phyloP scores from a whole-genome alignment of 148 eudicot species.

The Nyssa sinensis region DNA sequence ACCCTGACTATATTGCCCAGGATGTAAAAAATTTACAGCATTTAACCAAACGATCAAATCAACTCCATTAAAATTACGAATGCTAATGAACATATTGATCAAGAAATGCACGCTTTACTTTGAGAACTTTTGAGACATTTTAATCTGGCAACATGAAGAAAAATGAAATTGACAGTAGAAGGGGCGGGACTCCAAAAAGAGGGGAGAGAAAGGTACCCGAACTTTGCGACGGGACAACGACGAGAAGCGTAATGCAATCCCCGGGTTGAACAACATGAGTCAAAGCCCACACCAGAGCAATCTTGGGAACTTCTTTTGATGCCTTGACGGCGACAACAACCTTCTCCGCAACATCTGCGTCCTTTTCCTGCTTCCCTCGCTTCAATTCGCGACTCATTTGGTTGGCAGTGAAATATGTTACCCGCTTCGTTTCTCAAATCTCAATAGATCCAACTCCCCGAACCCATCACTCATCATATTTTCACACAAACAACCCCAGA shows the following conservation, averaged over 20 bases:
- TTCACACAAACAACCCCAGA: constrained; percentile 8
- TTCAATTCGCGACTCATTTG: constrained; percentile 45
- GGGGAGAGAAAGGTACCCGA: constrained; percentile 48
- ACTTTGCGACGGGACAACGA: constrained; percentile 69
- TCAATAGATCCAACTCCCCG: not conserved
- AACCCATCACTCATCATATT: not conserved
- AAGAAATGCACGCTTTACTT: too few relatives aligned
- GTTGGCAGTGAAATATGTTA: constrained; percentile 2
- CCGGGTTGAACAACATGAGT: constrained; percentile 99
- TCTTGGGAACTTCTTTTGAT: constrained; percentile 76
- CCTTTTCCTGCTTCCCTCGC: constrained; percentile 46
- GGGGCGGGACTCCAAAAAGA: not conserved
- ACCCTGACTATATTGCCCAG: too few relatives aligned
- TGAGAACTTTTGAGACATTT: too few relatives aligned
- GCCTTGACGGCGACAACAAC: constrained; percentile 95
- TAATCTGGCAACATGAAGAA: not conserved
- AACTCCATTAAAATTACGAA: too few relatives aligned
- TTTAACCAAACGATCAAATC: not conserved
- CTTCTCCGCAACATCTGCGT: constrained; percentile 50
- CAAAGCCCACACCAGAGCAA: constrained; percentile 90
- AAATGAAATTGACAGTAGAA: not conserved
- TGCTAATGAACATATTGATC: too few relatives aligned
- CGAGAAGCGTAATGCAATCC: constrained; percentile 80
- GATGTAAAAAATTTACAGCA: too few relatives aligned
- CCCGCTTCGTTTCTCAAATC: constrained; percentile 8